Evolutionary conservation across 2,329 filamentous ascomycete species (phyloP).

Genomic region (Aspergillus ochraceoroseus): DNA sequence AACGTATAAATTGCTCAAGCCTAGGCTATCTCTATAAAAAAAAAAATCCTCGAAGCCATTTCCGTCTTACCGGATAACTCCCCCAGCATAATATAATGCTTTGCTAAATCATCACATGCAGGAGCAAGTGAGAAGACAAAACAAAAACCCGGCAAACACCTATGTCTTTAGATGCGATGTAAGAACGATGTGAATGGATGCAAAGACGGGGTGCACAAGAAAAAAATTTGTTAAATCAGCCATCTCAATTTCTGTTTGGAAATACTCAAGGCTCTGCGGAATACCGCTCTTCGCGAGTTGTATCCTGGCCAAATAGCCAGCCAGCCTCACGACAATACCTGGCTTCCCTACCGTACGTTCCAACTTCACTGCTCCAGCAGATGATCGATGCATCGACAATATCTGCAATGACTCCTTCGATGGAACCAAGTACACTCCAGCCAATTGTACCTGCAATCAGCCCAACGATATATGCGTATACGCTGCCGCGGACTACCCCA

Average conservation of each 20-base stretch:
- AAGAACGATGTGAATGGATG: too few species aligned
- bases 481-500: constrained; percentile 61
- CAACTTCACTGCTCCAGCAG: constrained; percentile 88
- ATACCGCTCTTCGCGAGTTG: constrained; percentile 4
- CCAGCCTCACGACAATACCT: constrained; percentile 90
- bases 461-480: constrained; percentile 92
- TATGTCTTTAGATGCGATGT: too few species aligned
- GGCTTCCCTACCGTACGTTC: constrained; percentile 56
- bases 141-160: too few species aligned
- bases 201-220: too few species aligned
- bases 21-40: too few species aligned
- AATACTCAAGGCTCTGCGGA: constrained; percentile 8
- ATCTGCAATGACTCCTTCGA: constrained; percentile 81
- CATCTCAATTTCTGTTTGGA: too few species aligned
- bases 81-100: too few species aligned
- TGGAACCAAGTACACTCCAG: constrained; percentile 84
- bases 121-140: too few species aligned
- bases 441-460: constrained; percentile 90
- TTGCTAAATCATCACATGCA: too few species aligned
- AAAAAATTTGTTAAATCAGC: not conserved
- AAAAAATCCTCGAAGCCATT: too few species aligned
- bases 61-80: too few species aligned
- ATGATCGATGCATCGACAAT: constrained; percentile 85
- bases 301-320: constrained; percentile 70
- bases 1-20: too few species aligned